Base-by-base conservation (phyloP, 75 land plant species). In the Chamaecyparis obtusa region DNA sequence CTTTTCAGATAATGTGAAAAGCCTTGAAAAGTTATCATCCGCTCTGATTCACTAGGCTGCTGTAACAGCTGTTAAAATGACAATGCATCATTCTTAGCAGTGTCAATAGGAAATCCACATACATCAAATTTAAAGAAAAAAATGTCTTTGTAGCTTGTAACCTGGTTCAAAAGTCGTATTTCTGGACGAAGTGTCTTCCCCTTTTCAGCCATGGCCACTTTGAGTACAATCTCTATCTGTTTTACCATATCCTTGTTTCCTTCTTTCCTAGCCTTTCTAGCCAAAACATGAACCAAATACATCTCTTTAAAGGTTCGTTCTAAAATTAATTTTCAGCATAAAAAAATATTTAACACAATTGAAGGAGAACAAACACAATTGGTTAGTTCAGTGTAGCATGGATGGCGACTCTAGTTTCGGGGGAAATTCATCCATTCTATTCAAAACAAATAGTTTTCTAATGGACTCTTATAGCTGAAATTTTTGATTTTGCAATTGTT, bases 201-300 rank as follows among this genome's bases (percentile, higher is more conserved):
- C 72, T 90, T 91, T 86, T 87, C 92, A 30, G 24, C 84, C 91
- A 91, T 89, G 32, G 92, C 92, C n/a, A 87, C 64, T 69, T 91
- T 87, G 54, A 91, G 85, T 17, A 76, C 85, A 44, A 80, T 60
- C 72, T 87, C 91, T 71, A 91, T 84, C 64, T 67, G 84, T 44
- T 87, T 89, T 48, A 91, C 84, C 69, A 91, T 88, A 46, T 87
- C 92, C 46, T 43, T 86, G 87, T 91, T 91, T 83, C 91, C 91
- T 85, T 91, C 92, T 86, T 91, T 91, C 87, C 90, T 89, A 80
- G 92, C 92, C 92, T 91, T 83, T 71, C 89, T 90, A 57, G 64
- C 64, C 64, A 57, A 51, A 79, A 64, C 89, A 85, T n/a, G 81
- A 85, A 67, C 43, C 85, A 88, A 33, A 43, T 32, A 9, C 75